These are phyloP conservation scores for apple (Malus domestica) DNA, from an alignment of 306 rosid genomes.

Conservation along the genomic window DNA sequence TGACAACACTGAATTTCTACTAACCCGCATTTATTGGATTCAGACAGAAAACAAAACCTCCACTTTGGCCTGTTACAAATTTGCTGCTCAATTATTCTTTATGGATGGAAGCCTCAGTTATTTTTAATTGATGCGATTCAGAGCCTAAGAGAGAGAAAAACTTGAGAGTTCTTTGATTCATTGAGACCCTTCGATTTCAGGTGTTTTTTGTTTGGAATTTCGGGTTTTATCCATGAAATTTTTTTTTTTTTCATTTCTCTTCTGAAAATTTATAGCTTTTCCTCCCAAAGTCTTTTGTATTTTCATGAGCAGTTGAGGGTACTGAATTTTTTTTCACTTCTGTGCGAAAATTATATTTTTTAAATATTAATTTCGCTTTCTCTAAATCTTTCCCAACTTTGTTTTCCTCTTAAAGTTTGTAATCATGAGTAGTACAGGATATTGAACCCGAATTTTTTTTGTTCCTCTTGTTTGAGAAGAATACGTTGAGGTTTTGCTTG, in stretches of 20 bases:
- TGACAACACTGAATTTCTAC: not conserved
- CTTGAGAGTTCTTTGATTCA: conserved; percentile 1
- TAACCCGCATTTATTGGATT: not conserved
- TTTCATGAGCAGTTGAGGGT: not conserved
- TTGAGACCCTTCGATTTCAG: not conserved
- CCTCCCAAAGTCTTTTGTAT: not conserved
- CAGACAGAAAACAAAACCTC: not conserved
- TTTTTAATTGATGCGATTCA: not conserved
- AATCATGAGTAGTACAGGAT: not conserved
- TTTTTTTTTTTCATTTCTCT: not conserved
- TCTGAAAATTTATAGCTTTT: not conserved
- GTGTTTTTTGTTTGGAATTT: no score
- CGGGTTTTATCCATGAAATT: not conserved
- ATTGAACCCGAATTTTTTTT: not conserved
- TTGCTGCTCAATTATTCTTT: conserved; percentile 12
- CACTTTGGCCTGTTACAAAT: conserved; percentile 17
- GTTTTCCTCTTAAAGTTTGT: not conserved
- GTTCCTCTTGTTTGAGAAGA: not conserved
- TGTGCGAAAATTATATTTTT: not conserved
- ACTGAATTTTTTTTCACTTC: not conserved
- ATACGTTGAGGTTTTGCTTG: not conserved
- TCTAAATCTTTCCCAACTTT: not conserved
- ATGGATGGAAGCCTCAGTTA: conserved; percentile 11
- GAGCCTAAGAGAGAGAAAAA: conserved; percentile 6
- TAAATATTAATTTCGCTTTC: not conserved